Percentiles rank a stretch among this genome's conserved stretches.
Evolutionary conservation across 2,329 filamentous ascomycete genomes (phyloP).

Genomic region (Davidsoniella neocaledoniae): DNA sequence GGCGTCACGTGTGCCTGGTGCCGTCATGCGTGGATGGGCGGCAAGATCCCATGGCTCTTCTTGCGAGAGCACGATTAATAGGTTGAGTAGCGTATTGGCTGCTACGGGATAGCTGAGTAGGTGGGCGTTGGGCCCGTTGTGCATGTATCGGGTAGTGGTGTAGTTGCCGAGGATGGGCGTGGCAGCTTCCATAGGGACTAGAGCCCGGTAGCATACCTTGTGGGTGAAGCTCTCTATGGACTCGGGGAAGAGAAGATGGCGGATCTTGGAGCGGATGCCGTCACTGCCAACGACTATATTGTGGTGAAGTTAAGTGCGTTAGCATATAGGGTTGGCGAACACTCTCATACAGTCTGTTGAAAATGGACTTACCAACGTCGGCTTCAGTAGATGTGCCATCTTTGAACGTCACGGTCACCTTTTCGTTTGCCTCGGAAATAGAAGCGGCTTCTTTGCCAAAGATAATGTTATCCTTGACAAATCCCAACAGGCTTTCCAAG

Average conservation of each 20-base stretch:
- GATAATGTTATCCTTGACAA: background rate
- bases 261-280: conserved; percentile 41
- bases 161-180: conserved; percentile 29
- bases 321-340: background rate
- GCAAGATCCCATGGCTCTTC: conserved; percentile 21
- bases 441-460: conserved; percentile 1
- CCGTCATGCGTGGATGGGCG: conserved; percentile 10
- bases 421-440: background rate
- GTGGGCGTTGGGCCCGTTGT: conserved; percentile 39
- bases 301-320: background rate
- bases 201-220: conserved; percentile 44
- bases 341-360: background rate
- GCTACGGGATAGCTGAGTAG: conserved; percentile 45
- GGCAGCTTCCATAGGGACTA: conserved; percentile 42
- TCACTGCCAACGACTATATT: conserved; percentile 41
- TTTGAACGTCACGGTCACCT: background rate
- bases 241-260: conserved; percentile 34
- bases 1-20: background rate
- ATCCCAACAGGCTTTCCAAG: conserved; percentile 16
- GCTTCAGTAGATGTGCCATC: background rate
- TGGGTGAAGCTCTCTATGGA: conserved; percentile 31
- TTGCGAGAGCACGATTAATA: conserved; percentile 30
- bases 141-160: conserved; percentile 34
- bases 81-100: conserved; percentile 38
- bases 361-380: conserved; percentile 1